Evolutionary conservation across 495 filamentous ascomycete species (phyloP).

Genomic region (Hypoxylon lienhwacheense): DNA sequence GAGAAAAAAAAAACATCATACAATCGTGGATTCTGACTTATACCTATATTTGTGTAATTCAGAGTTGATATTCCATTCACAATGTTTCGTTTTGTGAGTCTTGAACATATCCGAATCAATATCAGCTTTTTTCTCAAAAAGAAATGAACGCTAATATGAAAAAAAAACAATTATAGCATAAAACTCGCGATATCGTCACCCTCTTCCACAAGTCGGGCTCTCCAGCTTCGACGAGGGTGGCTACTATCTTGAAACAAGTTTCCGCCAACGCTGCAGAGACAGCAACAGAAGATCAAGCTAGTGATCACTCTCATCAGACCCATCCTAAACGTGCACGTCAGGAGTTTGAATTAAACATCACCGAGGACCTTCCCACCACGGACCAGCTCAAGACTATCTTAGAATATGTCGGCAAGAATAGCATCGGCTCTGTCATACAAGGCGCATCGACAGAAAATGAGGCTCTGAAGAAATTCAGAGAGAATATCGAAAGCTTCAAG

Average conservation of each 20-base stretch:
- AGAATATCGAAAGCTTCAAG: slow-evolving; percentile 61
- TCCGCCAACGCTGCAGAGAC: slow-evolving; percentile 60
- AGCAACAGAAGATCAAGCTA: slow-evolving; percentile 68
- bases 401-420: slow-evolving; percentile 69
- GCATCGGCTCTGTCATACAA: slow-evolving; percentile 63
- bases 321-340: slow-evolving; percentile 52
- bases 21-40: no score
- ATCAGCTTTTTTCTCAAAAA: background rate
- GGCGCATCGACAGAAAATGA: slow-evolving; percentile 72
- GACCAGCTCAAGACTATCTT: slow-evolving; percentile 88
- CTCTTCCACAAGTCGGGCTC: slow-evolving; percentile 84
- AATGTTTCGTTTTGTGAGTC: slow-evolving; percentile 52
- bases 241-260: slow-evolving; percentile 73
- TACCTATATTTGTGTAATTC: no score
- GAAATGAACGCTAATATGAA: slow-evolving; percentile 10
- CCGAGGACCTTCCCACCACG: slow-evolving; percentile 73
- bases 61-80: slow-evolving; percentile 7
- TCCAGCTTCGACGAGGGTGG: slow-evolving; percentile 64
- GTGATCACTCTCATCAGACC: slow-evolving; percentile 58
- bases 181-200: slow-evolving; percentile 87
- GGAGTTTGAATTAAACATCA: slow-evolving; percentile 85
- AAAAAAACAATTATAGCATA: slow-evolving; percentile 68
- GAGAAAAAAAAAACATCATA: no score
- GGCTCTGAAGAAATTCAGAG: slow-evolving; percentile 72
- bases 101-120: background rate